phyloP scores from a whole-genome alignment of 2,329 filamentous ascomycete species.

The Trichoderma sp. region DNA sequence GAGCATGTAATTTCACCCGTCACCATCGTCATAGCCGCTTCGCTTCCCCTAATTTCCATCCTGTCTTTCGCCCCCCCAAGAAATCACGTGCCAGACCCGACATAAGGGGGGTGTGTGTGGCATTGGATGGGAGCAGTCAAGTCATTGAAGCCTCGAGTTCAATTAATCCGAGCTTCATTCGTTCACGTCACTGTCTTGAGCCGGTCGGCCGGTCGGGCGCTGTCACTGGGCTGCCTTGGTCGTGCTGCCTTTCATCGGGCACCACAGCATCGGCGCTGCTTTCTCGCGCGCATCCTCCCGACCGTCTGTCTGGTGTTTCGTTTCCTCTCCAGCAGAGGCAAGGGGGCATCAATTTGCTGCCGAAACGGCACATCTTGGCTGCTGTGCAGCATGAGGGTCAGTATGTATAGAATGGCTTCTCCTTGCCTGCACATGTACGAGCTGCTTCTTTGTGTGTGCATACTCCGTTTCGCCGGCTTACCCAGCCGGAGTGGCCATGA shows the following conservation, averaged over 20 bases:
- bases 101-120: no score
- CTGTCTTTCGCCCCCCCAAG: neutral
- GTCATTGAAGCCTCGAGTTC: no score
- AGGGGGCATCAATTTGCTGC: neutral
- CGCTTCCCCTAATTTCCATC: conserved; percentile 27
- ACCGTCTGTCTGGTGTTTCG: conserved; percentile 15
- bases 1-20: conserved; percentile 23
- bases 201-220: neutral
- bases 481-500: neutral
- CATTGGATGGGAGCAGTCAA: no score
- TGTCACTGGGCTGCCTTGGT: neutral
- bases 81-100: conserved; percentile 20
- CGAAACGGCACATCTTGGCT: conserved; percentile 17
- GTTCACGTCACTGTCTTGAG: neutral
- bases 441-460: no score
- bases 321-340: neutral
- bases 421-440: conserved; percentile 3
- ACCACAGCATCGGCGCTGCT: conserved; percentile 18
- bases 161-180: neutral
- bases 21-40: conserved; percentile 26
- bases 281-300: neutral
- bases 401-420: neutral
- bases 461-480: conserved; percentile 15
- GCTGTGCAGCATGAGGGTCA: conserved; percentile 6
- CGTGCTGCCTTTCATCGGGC: conserved; percentile 6